Conservation (phyloP, 768 basidiomycete species). For the Omphalotus guepiniiformis region DNA sequence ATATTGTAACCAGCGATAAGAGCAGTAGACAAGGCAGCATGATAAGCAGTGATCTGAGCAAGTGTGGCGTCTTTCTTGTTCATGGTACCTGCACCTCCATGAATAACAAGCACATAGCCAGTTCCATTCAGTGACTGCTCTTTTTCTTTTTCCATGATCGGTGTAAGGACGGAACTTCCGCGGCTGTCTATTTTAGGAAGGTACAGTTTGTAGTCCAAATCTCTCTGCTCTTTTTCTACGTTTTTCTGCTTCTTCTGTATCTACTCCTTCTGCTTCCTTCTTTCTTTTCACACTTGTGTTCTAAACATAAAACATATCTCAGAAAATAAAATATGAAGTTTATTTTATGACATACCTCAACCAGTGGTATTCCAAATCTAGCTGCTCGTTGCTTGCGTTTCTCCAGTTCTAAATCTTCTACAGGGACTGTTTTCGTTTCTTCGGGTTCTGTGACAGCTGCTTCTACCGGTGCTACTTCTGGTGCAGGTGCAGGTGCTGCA, state of each 20-base stretch:
- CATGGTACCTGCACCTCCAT: slow-evolving; percentile 80
- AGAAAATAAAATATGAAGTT: no score
- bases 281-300: no score
- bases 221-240: slow-evolving; percentile 62
- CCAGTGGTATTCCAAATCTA: slow-evolving; percentile 67
- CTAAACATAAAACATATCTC: no score
- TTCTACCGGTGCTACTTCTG: slow-evolving; percentile 8
- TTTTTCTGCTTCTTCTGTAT: slow-evolving; percentile 54
- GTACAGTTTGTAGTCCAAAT: slow-evolving; percentile 38
- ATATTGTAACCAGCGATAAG: slow-evolving; percentile 60
- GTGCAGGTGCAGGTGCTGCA: slow-evolving; percentile 11
- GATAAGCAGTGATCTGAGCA: slow-evolving; percentile 56
- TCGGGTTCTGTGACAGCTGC: slow-evolving; percentile 1
- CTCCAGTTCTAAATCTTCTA: slow-evolving; percentile 47
- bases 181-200: background rate
- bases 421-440: slow-evolving; percentile 5
- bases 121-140: background rate
- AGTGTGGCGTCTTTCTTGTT: slow-evolving; percentile 51
- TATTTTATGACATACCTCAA: no score
- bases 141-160: background rate
- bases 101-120: slow-evolving; percentile 52
- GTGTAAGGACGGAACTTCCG: background rate
- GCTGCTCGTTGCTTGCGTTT: slow-evolving; percentile 59
- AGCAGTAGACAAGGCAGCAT: slow-evolving; percentile 47
- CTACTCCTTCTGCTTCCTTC: slow-evolving; percentile 38